phyloP scores from a whole-genome alignment of 1,284 basidiomycete species.

The Neolentinus lepideus region DNA sequence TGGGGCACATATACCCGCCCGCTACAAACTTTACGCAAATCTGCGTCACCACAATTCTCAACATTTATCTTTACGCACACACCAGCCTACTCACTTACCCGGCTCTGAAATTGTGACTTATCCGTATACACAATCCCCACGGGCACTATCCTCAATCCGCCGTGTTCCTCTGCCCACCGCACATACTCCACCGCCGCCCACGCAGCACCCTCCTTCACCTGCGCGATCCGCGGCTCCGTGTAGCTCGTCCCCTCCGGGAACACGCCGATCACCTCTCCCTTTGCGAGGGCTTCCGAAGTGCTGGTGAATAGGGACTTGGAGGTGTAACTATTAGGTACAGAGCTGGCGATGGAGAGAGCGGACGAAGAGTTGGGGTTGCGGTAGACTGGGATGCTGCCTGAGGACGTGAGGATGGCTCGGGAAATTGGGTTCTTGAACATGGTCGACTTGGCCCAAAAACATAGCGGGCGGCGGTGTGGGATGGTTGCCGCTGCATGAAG shows the following conservation, averaged over 20 bases:
- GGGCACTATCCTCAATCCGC: conserved; percentile 49
- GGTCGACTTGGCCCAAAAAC: conserved; percentile 68
- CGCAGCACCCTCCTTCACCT: conserved; percentile 67
- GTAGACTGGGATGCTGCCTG: conserved; percentile 73
- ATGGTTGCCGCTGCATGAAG: conserved; percentile 38
- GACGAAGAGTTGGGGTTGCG: conserved; percentile 34
- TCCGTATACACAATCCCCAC: conserved; percentile 71
- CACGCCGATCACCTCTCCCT: conserved; percentile 58
- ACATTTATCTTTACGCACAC: neutral
- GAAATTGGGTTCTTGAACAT: conserved; percentile 58
- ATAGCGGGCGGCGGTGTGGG: conserved; percentile 53
- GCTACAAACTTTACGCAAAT: neutral
- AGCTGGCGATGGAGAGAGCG: conserved; percentile 1
- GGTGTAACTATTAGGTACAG: neutral
- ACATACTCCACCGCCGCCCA: conserved; percentile 78
- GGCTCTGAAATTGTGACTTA: conserved; percentile 62
- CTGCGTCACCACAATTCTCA: neutral
- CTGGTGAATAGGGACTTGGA: conserved; percentile 43
- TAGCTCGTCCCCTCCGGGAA: conserved; percentile 70
- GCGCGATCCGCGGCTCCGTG: conserved; percentile 60
- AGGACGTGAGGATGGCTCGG: conserved; percentile 51
- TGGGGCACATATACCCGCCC: neutral
- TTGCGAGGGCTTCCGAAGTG: conserved; percentile 54
- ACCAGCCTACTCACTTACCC: conserved; percentile 25
- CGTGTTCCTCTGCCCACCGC: conserved; percentile 27